Evolutionary conservation across 176 grass and related monocot species (phyloP), one percentile per base, ranked within the genome.

Genomic region (Musa beccarii): DNA sequence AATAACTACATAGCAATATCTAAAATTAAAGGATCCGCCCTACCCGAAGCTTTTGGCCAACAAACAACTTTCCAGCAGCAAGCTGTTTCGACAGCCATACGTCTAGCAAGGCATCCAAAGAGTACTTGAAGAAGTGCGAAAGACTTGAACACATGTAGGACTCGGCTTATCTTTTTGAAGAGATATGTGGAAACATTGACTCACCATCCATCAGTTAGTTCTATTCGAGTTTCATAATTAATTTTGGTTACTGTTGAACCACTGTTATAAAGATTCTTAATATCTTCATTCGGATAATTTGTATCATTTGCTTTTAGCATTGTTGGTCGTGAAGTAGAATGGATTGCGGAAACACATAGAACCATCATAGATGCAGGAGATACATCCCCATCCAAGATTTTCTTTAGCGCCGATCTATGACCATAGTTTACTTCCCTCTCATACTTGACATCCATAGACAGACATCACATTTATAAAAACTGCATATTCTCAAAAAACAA

Each of bases 1-100:
- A 7, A 24, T 50, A 0, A 77, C 8, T 19, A 66, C 5, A 51
- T 11, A 2, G 14, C 59, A 84, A 4, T 29, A 65, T 61, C 25
- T 23, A 54, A 54, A 29, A 54, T 43, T 43, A 21, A 10, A 65
- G 8, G 16, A 72, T 28, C 20, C 28, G 4, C 70, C 63, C 53
- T 93, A 98, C 94, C 90, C 86, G 86, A 85, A 98, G 88, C 79
- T 98, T 98, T 85, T 98, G 94, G 53, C 94, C 94, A 82, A 91
- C 19, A 74, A 85, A 93, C 81, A 98, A 83, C 80, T 98, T 98
- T 84, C 81, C 84, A 87, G 85, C 79, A 28, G 65, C 28, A 63
- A 98, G 74, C 56, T 86, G 82, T 84, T 87, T 87, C 78, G 86
- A 90, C 80, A 98, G 86, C 75, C 75, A 69, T 21, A 51, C 69